Evolutionary conservation across 176 grass and related monocot genomes (phyloP).

Genomic region (Phoenix dactylifera): DNA sequence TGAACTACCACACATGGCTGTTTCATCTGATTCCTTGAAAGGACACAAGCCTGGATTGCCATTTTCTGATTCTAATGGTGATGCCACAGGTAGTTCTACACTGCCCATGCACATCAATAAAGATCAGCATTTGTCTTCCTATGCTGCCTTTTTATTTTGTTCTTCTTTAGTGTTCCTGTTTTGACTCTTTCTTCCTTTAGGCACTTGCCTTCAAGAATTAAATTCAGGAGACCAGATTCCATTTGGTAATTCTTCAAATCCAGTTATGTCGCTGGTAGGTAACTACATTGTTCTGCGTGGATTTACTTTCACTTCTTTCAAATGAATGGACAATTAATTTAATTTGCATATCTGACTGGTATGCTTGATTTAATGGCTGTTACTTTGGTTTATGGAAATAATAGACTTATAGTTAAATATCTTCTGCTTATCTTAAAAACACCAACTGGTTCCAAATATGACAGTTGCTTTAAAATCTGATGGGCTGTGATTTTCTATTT

Average conservation of each 20-base stretch:
- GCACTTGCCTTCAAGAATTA: conserved; percentile 31
- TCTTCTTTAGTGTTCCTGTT: conserved; percentile 10
- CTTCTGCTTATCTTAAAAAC: too few relatives aligned
- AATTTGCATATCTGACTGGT: too few relatives aligned
- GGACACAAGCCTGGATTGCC: conserved; percentile 24
- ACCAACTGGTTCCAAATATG: too few relatives aligned
- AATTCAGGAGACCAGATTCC: conserved; percentile 52
- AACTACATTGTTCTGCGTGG: background rate
- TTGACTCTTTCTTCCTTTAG: conserved; percentile 16
- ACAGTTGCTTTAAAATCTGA: too few relatives aligned
- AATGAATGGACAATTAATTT: background rate
- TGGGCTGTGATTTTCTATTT: too few relatives aligned
- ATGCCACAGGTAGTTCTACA: conserved; percentile 38
- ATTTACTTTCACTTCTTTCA: background rate
- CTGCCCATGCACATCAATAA: background rate
- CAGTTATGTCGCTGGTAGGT: conserved; percentile 95
- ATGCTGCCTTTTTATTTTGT: conserved; percentile 2
- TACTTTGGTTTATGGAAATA: too few relatives aligned
- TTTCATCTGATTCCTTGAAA: conserved; percentile 14
- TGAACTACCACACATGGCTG: conserved; percentile 38
- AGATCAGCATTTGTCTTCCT: background rate
- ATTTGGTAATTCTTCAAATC: conserved; percentile 90
- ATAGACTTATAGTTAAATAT: too few relatives aligned
- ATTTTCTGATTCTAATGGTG: conserved; percentile 40
- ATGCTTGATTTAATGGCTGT: too few relatives aligned